phyloP scores from a whole-genome alignment of 1,284 basidiomycete genomes.

The Pseudozyma tsukubaensis region DNA sequence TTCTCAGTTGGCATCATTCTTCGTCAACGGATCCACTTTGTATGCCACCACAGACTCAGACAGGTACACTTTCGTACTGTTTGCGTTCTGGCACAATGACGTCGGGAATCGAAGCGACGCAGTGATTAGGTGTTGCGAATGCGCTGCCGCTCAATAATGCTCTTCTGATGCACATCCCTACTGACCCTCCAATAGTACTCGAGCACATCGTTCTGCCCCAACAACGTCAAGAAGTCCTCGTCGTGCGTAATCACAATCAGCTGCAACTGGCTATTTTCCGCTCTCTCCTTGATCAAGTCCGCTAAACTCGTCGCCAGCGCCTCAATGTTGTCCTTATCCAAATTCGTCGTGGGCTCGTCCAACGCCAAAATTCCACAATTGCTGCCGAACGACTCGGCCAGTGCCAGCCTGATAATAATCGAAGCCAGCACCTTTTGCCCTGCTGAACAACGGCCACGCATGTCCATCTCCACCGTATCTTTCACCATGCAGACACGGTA shows the following conservation, averaged over 20 bases:
- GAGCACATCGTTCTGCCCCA: conserved; percentile 61
- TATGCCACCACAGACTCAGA: too few relatives aligned
- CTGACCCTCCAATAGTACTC: conserved; percentile 66
- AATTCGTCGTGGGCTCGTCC: conserved; percentile 97
- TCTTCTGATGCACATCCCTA: conserved; percentile 57
- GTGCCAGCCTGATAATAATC: conserved; percentile 97
- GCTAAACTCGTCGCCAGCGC: conserved; percentile 90
- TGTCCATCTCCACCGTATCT: conserved; percentile 98
- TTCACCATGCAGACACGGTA: conserved; percentile 97
- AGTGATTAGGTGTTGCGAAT: conserved; percentile 31
- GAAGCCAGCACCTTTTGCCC: conserved; percentile 99
- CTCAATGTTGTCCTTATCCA: conserved; percentile 96
- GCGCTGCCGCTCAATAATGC: conserved; percentile 52
- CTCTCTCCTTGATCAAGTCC: conserved; percentile 72
- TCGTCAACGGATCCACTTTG: too few relatives aligned
- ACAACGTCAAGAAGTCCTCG: conserved; percentile 62
- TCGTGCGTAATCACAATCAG: conserved; percentile 83
- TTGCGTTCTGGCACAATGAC: neutral
- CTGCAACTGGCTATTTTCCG: conserved; percentile 88
- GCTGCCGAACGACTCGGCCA: conserved; percentile 96
- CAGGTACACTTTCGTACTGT: too few relatives aligned
- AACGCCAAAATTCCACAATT: conserved; percentile 97
- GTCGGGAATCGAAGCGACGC: neutral
- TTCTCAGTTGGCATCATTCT: too few relatives aligned
- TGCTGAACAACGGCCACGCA: conserved; percentile 97